phyloP scores from a whole-genome alignment of 805 yeast genomes.

The Ogataea dorogensis region DNA sequence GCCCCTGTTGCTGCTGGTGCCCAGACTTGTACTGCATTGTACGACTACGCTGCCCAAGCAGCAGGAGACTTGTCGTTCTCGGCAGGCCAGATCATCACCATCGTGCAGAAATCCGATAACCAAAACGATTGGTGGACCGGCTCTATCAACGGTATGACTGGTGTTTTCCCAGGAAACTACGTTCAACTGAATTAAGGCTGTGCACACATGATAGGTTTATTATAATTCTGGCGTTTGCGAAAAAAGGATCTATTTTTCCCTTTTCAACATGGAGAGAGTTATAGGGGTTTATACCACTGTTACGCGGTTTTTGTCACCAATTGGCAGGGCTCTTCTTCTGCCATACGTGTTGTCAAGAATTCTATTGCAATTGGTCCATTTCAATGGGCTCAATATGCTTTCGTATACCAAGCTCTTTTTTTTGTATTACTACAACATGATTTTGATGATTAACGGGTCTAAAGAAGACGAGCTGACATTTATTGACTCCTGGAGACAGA shows the following conservation, averaged over 20 bases:
- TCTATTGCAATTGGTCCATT: conserved; percentile 22
- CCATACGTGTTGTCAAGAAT: conserved; percentile 28
- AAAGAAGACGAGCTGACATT: conserved; percentile 23
- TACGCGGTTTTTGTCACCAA: conserved; percentile 12
- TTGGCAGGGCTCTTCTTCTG: conserved; percentile 24
- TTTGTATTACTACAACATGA: conserved; percentile 23
- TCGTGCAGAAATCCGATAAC: conserved; percentile 79
- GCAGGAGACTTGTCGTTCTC: conserved; percentile 85
- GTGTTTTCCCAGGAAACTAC: conserved; percentile 95
- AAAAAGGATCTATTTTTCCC: conserved; percentile 11
- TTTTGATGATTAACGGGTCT: conserved; percentile 27
- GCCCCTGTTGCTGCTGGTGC: conserved; percentile 18
- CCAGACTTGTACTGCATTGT: conserved; percentile 82
- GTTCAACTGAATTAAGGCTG: conserved; percentile 61
- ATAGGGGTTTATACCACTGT: conserved; percentile 3
- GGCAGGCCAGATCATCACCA: conserved; percentile 84
- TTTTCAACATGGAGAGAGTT: conserved; percentile 11
- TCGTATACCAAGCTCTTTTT: conserved; percentile 21
- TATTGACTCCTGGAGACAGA: conserved; percentile 21
- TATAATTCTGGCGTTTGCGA: conserved; percentile 8
- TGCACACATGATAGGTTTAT: conserved; percentile 7
- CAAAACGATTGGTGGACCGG: conserved; percentile 99
- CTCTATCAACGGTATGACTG: conserved; percentile 73
- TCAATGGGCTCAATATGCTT: conserved; percentile 14
- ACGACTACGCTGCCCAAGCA: conserved; percentile 91